Percentiles rank a stretch among this genome's conserved stretches.
phyloP scores from a whole-genome alignment of 2,329 filamentous ascomycete species.

The Paecilomyces fulvus region DNA sequence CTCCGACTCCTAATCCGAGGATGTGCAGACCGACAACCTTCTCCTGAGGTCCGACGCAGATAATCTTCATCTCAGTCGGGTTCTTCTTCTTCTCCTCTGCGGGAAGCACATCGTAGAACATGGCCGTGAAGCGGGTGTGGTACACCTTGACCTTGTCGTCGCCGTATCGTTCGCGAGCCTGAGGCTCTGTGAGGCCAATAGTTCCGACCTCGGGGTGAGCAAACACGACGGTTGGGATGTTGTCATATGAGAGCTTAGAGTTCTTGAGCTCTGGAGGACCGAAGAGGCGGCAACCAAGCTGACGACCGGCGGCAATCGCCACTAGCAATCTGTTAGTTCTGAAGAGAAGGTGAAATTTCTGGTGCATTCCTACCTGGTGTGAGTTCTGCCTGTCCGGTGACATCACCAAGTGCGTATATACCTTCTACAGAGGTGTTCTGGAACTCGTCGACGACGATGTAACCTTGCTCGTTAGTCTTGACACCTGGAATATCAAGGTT shows the following conservation, averaged over 20 bases:
- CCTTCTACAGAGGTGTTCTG: constrained; percentile 42
- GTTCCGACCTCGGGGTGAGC: constrained; percentile 44
- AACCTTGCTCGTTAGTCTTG: constrained; percentile 29
- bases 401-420: constrained; percentile 44
- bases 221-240: constrained; percentile 47
- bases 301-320: constrained; percentile 44
- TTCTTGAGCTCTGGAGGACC: constrained; percentile 37
- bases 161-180: constrained; percentile 40
- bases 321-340: constrained; percentile 21
- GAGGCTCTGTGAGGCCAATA: constrained; percentile 42
- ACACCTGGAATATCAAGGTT: constrained; percentile 35
- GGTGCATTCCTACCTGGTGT: constrained; percentile 34
- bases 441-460: constrained; percentile 41
- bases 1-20: constrained; percentile 39
- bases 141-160: constrained; percentile 45
- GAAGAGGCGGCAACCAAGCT: constrained; percentile 43
- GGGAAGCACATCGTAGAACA: constrained; percentile 42
- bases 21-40: constrained; percentile 45
- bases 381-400: constrained; percentile 43
- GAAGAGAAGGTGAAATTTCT: not conserved
- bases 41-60: constrained; percentile 41
- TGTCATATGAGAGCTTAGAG: constrained; percentile 40
- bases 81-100: constrained; percentile 41
- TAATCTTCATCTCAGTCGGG: constrained; percentile 44
- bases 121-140: constrained; percentile 40